Evolutionary conservation across 2,329 filamentous ascomycete genomes (phyloP).

Genomic region (Lizonia empirigonia): DNA sequence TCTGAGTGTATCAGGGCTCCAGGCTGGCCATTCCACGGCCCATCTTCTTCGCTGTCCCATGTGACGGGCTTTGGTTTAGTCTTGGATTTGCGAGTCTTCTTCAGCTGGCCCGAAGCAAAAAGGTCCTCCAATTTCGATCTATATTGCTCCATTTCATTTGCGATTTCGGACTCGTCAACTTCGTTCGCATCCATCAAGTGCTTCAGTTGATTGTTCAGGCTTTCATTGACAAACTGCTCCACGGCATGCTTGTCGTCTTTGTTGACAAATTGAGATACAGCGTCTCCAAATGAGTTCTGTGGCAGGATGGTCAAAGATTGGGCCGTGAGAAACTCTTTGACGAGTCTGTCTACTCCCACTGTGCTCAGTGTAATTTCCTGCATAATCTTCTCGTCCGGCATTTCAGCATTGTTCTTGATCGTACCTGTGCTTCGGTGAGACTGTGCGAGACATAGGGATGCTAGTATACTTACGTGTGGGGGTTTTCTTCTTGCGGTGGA

Average conservation of each 20-base stretch:
- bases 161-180: slow-evolving; percentile 71
- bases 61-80: slow-evolving; percentile 76
- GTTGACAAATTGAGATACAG: slow-evolving; percentile 88
- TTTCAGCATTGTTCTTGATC: slow-evolving; percentile 59
- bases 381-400: slow-evolving; percentile 69
- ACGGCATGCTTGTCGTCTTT: slow-evolving; percentile 96
- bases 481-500: slow-evolving; percentile 83
- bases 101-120: slow-evolving; percentile 69
- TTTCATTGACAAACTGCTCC: slow-evolving; percentile 56
- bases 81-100: slow-evolving; percentile 59
- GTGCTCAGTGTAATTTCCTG: slow-evolving; percentile 70
- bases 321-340: slow-evolving; percentile 82
- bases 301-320: slow-evolving; percentile 93
- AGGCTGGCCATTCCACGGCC: slow-evolving; percentile 81
- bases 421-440: slow-evolving; percentile 42
- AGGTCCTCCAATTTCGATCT: slow-evolving; percentile 71
- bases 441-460: neutral
- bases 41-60: slow-evolving; percentile 92
- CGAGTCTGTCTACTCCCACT: slow-evolving; percentile 86
- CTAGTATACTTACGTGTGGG: slow-evolving; percentile 36
- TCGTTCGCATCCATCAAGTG: slow-evolving; percentile 61
- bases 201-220: slow-evolving; percentile 51
- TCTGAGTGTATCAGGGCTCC: slow-evolving; percentile 64
- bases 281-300: slow-evolving; percentile 89
- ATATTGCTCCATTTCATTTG: slow-evolving; percentile 74